Evolutionary conservation across 495 filamentous ascomycete species (phyloP).

Genomic region (Hypoxylon fuscum): DNA sequence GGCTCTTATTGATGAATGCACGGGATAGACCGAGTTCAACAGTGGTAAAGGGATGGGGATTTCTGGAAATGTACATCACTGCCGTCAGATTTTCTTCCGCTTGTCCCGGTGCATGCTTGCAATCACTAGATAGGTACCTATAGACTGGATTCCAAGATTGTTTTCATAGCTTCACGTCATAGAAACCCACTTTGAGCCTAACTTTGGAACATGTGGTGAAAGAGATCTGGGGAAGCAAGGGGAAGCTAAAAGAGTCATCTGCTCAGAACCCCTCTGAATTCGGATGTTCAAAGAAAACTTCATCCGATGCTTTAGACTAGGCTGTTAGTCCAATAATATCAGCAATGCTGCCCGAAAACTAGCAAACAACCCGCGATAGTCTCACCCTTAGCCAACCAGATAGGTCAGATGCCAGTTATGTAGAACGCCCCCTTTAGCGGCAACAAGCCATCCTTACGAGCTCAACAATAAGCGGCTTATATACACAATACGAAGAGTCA

Average conservation of each 20-base stretch:
- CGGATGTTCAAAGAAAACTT: neutral
- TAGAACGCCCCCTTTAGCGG: too few relatives aligned
- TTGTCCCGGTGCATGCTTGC: neutral
- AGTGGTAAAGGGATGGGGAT: neutral
- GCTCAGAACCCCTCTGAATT: neutral
- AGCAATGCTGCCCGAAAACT: conserved; percentile 1
- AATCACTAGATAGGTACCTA: conserved; percentile 1
- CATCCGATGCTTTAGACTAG: conserved; percentile 1
- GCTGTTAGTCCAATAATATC: conserved; percentile 4
- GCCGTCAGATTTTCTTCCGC: neutral
- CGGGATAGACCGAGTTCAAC: neutral
- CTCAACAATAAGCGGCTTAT: too few relatives aligned
- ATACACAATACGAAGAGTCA: too few relatives aligned
- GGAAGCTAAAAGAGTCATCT: conserved; percentile 1
- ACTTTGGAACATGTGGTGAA: conserved; percentile 9
- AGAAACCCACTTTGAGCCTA: neutral
- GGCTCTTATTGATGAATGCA: neutral
- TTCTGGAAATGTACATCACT: neutral
- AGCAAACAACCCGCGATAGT: neutral
- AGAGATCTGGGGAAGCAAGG: conserved; percentile 20
- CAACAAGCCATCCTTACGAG: too few relatives aligned
- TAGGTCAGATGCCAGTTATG: conserved; percentile 4
- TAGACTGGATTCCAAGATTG: neutral
- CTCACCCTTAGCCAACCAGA: conserved; percentile 1
- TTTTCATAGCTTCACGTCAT: conserved; percentile 15